These are phyloP conservation scores for Pyrenochaeta sp. DNA, from an alignment of 2,329 filamentous ascomycete genomes.

Conservation along the genomic window DNA sequence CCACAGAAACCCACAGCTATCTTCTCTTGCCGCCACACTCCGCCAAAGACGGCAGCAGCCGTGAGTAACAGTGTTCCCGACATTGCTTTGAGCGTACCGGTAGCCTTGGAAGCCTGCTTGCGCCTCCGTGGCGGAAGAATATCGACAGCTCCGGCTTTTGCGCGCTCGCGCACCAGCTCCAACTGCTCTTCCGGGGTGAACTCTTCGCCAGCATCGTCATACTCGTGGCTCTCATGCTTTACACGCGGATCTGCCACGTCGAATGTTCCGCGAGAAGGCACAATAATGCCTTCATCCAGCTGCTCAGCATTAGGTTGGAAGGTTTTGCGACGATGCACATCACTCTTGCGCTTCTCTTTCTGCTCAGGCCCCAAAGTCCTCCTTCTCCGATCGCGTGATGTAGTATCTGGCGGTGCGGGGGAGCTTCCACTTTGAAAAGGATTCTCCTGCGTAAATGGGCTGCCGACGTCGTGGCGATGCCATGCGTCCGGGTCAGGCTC, in stretches of 20 bases:
- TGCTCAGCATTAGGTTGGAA: constrained; percentile 54
- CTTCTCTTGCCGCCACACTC: constrained; percentile 94
- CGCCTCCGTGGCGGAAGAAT: constrained; percentile 54
- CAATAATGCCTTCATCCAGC: constrained; percentile 62
- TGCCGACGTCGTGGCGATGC: constrained; percentile 58
- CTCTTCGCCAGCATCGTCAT: constrained; percentile 80
- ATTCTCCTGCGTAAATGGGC: constrained; percentile 86
- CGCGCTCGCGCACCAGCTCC: constrained; percentile 76
- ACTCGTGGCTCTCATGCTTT: constrained; percentile 50
- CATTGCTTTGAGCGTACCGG: constrained; percentile 67
- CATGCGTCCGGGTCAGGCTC: constrained; percentile 61
- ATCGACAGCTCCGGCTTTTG: constrained; percentile 62
- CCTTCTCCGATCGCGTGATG: constrained; percentile 58
- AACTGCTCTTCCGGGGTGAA: constrained; percentile 89
- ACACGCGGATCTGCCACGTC: constrained; percentile 63
- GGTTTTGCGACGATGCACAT: constrained; percentile 53
- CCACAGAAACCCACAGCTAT: constrained; percentile 96
- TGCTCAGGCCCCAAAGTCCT: constrained; percentile 58
- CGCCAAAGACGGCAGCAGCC: constrained; percentile 74
- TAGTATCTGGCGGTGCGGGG: constrained; percentile 56
- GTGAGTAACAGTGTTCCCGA: constrained; percentile 76
- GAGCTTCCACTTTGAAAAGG: constrained; percentile 90
- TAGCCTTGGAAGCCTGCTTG: constrained; percentile 48
- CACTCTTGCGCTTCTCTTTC: constrained; percentile 54
- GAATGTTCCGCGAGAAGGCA: constrained; percentile 66